Evolutionary conservation across 805 yeast genomes (phyloP).

Genomic region (Yarrowia phangngaensis): DNA sequence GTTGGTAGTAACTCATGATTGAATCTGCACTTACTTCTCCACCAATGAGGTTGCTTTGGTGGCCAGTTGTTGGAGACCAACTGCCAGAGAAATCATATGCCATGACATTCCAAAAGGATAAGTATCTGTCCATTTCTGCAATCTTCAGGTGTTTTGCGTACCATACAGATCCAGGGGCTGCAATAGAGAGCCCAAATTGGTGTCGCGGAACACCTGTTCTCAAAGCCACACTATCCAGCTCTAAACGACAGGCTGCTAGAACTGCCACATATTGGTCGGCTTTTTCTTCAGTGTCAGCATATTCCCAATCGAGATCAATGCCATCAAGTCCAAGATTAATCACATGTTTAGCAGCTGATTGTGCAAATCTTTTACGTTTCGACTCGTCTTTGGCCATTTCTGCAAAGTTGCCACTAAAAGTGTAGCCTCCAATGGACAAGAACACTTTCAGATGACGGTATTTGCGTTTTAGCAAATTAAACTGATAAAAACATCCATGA

Average conservation of each 20-base stretch:
- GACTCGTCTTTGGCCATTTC: slow-evolving; percentile 42
- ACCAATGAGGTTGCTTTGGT: slow-evolving; percentile 67
- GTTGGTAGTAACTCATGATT: slow-evolving; percentile 47
- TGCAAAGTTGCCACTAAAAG: slow-evolving; percentile 50
- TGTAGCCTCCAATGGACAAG: slow-evolving; percentile 85
- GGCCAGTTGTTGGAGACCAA: slow-evolving; percentile 61
- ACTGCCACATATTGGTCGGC: slow-evolving; percentile 47
- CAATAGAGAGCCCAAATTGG: slow-evolving; percentile 57
- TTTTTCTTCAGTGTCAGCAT: slow-evolving; percentile 53
- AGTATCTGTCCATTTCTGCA: slow-evolving; percentile 51
- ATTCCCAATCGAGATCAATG: slow-evolving; percentile 93
- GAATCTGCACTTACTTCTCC: slow-evolving; percentile 48
- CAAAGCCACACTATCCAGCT: slow-evolving; percentile 44
- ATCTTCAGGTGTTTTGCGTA: slow-evolving; percentile 47
- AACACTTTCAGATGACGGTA: slow-evolving; percentile 50
- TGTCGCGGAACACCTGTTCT: slow-evolving; percentile 30
- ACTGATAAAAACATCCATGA: slow-evolving; percentile 51
- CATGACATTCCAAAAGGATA: slow-evolving; percentile 83
- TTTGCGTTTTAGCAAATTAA: slow-evolving; percentile 47
- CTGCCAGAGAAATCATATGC: slow-evolving; percentile 82
- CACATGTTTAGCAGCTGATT: slow-evolving; percentile 49
- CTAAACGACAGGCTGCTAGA: slow-evolving; percentile 43
- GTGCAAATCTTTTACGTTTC: slow-evolving; percentile 48
- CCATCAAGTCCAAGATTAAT: slow-evolving; percentile 73
- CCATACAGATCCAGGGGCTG: slow-evolving; percentile 65